Base-by-base conservation (phyloP, 1,284 basidiomycete species). In the Ganoderma sp. region DNA sequence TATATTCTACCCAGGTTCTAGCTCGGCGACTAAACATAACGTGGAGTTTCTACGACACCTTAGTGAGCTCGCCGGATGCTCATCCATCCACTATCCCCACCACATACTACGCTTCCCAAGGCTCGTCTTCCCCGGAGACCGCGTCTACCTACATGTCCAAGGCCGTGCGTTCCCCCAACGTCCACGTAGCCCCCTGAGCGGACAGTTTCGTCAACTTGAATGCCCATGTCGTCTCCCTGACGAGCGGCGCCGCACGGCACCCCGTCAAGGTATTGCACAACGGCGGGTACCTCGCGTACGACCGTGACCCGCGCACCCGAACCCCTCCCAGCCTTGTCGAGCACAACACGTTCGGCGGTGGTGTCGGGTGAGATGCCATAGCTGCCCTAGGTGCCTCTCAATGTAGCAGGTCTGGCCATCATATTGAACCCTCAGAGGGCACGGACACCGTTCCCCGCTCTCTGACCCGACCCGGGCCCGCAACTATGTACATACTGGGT, bases 281-380 rank as follows among this genome's bases (percentile, higher is more conserved):
- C 48, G 3, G 32, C 32, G 32, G 3, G 32, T 25, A 2, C 9
- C n/a, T 3, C n/a, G 2, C 48, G 48, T 50, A 50, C 48, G n/a
- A 50, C 48, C 9, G 48, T 50, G 48, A 9, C 48, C 10, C n/a
- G 48, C 48, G 17, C 17, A 50, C n/a, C 8, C n/a, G 48, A 9
- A 12, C n/a, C 22, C 48, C 48, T n/a, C 48, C n/a, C 48, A 50
- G 3, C 48, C 48, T 9, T 50, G 12, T 50, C 48, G n/a, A 22
- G 48, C 48, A 50, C 48, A 50, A 50, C 48, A 19, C 22, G 48
- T 22, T 50, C n/a, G 48, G 22, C n/a, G 48, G 48, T 50, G 48
- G 48, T 50, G n/a, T 50, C 22, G 48, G 48, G 48, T 50, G 48
- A 50, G 48, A 50, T 12, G n/a, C 22, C 10, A 10, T 50, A 19